Percentiles rank a stretch among this genome's conserved stretches.
Evolutionary conservation across 352 stramenopile species (phyloP).

Genomic region (Saprolegnia parasitica): DNA sequence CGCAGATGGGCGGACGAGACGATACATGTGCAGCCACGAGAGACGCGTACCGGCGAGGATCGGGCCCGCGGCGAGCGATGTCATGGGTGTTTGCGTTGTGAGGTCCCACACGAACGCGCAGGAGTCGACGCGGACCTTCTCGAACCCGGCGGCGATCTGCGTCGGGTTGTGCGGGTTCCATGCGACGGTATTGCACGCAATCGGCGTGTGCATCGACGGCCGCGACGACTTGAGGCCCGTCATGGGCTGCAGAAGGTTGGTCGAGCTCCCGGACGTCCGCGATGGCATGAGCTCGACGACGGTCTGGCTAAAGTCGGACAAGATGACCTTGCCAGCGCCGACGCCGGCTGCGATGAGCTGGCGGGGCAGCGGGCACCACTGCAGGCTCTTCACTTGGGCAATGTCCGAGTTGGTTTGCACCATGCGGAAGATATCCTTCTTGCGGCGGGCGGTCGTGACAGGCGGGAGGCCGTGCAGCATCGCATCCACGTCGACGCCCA

Average conservation of each 20-base stretch:
- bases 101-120: conserved; percentile 84
- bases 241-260: not conserved
- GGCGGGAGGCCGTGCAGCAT: not conserved
- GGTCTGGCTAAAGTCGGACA: conserved; percentile 59
- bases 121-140: conserved; percentile 83
- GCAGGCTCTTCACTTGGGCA: conserved; percentile 74
- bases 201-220: conserved; percentile 18
- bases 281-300: conserved; percentile 24
- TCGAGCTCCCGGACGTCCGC: conserved; percentile 11
- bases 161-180: conserved; percentile 75
- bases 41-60: conserved; percentile 1
- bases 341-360: conserved; percentile 75
- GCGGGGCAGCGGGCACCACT: conserved; percentile 73
- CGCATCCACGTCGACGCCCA: not conserved
- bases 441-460: conserved; percentile 54
- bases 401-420: conserved; percentile 75
- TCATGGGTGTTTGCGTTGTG: conserved; percentile 36
- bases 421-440: conserved; percentile 72
- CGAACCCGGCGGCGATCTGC: conserved; percentile 75
- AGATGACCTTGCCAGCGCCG: conserved; percentile 67
- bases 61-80: not conserved
- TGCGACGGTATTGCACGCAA: conserved; percentile 68
- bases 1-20: too few relatives aligned
- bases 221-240: conserved; percentile 16
- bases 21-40: not conserved